Evolutionary conservation across 129 eudicot genomes (phyloP), one percentile per base, ranked within the genome.

Genomic region (Centella asiatica): DNA sequence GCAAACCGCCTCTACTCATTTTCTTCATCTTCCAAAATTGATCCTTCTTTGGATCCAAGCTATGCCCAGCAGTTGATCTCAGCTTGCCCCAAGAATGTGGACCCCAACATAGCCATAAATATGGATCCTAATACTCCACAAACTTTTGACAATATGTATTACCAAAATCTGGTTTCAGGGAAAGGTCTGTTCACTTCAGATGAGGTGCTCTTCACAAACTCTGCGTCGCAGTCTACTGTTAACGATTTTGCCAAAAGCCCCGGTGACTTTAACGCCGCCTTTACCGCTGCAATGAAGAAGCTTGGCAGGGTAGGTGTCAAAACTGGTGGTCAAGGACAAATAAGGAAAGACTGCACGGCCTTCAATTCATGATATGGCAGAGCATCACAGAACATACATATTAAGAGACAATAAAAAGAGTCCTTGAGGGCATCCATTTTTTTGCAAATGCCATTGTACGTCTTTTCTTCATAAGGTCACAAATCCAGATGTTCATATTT

Each of bases 141-240:
- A 10, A 28, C 64, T 3, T 89, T 89, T 17, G 97, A 89, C 70
- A 85, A 82, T 48, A 75, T 22, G 22, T 89, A 85, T 62, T 89
- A 52, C 74, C 81, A 80, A 69, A 79, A 81, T 36, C 69, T 89
- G 67, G 65, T 80, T 33, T 78, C 68, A 0, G 84, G 90, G 27
- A 89, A 89, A 55, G 95, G 97, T 1, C 55, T 89, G 78, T 85
- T 85, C 49, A 82, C 87, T 31, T 82, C 95, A 11, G 95, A 89
- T 61, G 72, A 85, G 66, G 87, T 74, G 63, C 78, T 89, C 44
- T 89, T 81, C 60, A 75, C 76, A 6, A 72, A 85, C 27, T 39
- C 74, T 13, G 78, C 72, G 0, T 60, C 97, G 14, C 89, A 63
- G 63, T 40, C 66, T 6, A 89, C 74, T 15, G 97, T 89, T 11